Percentiles rank a stretch among this genome's conserved stretches.
Conservation (phyloP, 257 asterid genomes). For the Paraleonurus japonicus region DNA sequence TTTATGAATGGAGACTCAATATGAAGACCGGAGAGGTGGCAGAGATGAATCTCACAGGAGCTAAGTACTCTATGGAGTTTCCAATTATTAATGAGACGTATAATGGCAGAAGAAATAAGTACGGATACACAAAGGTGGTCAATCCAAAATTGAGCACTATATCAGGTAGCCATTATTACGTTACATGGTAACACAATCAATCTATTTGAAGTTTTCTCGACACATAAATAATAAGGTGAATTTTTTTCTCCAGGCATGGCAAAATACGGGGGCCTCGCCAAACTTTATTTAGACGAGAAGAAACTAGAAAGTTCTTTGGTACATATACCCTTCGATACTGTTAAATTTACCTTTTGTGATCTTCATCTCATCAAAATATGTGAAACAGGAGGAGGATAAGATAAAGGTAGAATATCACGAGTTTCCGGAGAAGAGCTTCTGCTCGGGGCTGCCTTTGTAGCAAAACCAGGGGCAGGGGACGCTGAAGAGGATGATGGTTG, state of each 20-base stretch:
- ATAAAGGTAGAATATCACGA: slow-evolving; percentile 45
- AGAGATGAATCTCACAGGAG: slow-evolving; percentile 51
- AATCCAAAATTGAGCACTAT: slow-evolving; percentile 41
- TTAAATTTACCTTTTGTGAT: background rate
- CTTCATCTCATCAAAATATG: background rate
- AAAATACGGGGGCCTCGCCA: slow-evolving; percentile 64
- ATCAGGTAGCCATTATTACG: slow-evolving; percentile 37
- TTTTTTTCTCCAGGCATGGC: slow-evolving; percentile 42
- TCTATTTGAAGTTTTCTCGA: background rate
- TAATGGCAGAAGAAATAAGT: slow-evolving; percentile 38
- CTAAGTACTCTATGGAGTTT: slow-evolving; percentile 54
- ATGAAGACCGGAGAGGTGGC: slow-evolving; percentile 45
- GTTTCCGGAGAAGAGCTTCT: slow-evolving; percentile 51
- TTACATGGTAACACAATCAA: background rate
- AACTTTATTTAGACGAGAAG: slow-evolving; percentile 42
- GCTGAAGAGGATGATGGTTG: slow-evolving; percentile 62
- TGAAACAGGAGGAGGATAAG: slow-evolving; percentile 13
- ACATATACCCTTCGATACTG: background rate
- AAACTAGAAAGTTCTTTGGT: background rate
- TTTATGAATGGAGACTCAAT: slow-evolving; percentile 68
- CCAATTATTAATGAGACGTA: slow-evolving; percentile 56
- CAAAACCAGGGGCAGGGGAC: slow-evolving; percentile 35
- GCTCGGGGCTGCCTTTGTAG: slow-evolving; percentile 54
- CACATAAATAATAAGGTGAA: background rate
- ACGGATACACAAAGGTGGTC: slow-evolving; percentile 52